Conservation (phyloP, 2,329 filamentous ascomycete species). For the Curvularia lunata region DNA sequence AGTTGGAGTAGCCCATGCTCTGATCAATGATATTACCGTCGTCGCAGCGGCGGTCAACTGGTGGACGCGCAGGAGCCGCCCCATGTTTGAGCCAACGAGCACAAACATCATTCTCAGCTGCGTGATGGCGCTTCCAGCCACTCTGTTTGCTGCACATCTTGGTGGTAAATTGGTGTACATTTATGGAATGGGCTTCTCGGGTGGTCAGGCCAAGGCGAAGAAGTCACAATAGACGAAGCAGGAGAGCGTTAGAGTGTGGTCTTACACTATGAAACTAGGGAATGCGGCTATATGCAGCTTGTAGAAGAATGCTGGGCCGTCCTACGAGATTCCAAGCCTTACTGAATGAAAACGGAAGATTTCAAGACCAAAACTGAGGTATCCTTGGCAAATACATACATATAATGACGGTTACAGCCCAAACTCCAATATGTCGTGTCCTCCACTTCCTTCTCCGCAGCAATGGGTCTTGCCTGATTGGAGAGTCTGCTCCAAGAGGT, state of each 20-base stretch:
- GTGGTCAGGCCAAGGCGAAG: conserved; percentile 35
- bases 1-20: conserved; percentile 51
- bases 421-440: conserved; percentile 6
- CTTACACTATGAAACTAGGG: neutral
- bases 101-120: conserved; percentile 50
- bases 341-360: neutral
- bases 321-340: neutral
- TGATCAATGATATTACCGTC: conserved; percentile 52
- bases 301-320: neutral
- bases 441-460: conserved; percentile 4
- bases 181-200: conserved; percentile 54
- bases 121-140: conserved; percentile 42
- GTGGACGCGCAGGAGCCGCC: conserved; percentile 48
- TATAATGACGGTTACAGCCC: neutral
- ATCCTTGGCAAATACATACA: neutral
- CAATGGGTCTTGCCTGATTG: conserved; percentile 4
- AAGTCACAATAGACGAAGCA: conserved; percentile 25
- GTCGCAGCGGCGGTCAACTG: conserved; percentile 52
- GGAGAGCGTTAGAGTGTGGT: neutral
- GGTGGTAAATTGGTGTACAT: conserved; percentile 55
- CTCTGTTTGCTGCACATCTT: conserved; percentile 52
- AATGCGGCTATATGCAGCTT: neutral
- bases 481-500: conserved; percentile 16
- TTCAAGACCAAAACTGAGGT: neutral
- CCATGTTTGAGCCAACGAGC: conserved; percentile 45